phyloP scores from a whole-genome alignment of 441 rosid genomes.

The Manihot esculenta region DNA sequence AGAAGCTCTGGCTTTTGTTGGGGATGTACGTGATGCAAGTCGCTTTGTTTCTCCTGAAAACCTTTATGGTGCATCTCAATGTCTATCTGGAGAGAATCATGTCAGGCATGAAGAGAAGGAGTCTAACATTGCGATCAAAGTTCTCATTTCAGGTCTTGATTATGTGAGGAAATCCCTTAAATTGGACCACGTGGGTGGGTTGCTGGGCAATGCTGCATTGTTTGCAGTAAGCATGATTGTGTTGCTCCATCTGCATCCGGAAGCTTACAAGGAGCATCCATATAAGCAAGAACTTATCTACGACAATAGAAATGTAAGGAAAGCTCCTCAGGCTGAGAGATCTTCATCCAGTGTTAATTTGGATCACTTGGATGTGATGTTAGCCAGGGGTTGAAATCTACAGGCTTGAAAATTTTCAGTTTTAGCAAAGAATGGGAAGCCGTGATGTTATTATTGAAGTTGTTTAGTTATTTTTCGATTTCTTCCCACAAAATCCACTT shows the following conservation, averaged over 20 bases:
- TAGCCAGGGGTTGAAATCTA: constrained; percentile 53
- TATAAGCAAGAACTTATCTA: constrained; percentile 36
- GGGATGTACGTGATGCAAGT: constrained; percentile 51
- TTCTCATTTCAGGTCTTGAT: constrained; percentile 51
- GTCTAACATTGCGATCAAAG: constrained; percentile 41
- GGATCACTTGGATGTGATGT: constrained; percentile 58
- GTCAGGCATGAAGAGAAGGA: constrained; percentile 25
- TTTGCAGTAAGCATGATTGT: constrained; percentile 73
- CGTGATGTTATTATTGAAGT: neutral
- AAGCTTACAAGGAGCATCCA: constrained; percentile 37
- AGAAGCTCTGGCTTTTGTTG: constrained; percentile 80
- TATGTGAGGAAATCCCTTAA: constrained; percentile 56
- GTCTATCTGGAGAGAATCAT: constrained; percentile 36
- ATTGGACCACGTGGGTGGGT: constrained; percentile 55
- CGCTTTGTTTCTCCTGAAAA: constrained; percentile 58
- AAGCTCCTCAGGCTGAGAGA: constrained; percentile 30
- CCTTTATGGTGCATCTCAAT: constrained; percentile 36
- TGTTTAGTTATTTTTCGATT: neutral
- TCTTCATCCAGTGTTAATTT: constrained; percentile 33
- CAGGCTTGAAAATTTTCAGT: constrained; percentile 2
- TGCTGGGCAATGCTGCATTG: constrained; percentile 73
- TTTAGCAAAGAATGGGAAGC: constrained; percentile 11
- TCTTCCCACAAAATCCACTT: constrained; percentile 7
- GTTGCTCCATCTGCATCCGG: constrained; percentile 64
- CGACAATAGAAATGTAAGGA: constrained; percentile 30